A percentile compares a stretch with the other conserved stretches of the same genome.
Evolutionary conservation across 2,329 filamentous ascomycete species (phyloP).

Genomic region (Coleophoma cylindrospora): DNA sequence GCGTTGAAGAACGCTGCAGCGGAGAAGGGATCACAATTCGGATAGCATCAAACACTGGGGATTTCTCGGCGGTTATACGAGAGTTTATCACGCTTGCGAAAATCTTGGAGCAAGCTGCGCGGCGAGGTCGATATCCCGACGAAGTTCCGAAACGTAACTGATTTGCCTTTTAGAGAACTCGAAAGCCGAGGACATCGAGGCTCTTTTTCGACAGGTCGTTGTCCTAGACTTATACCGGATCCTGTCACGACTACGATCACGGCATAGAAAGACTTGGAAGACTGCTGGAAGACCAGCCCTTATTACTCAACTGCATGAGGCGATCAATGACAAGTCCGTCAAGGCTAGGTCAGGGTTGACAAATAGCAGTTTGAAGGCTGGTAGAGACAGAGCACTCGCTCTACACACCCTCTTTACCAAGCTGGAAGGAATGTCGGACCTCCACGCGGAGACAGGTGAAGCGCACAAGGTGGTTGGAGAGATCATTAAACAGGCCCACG

Average conservation of each 20-base stretch:
- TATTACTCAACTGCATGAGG: conserved; percentile 8
- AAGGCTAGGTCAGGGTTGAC: neutral
- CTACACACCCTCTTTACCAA: conserved; percentile 7
- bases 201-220: conserved; percentile 15
- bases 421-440: conserved; percentile 8
- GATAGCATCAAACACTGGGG: conserved; percentile 17
- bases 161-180: conserved; percentile 8
- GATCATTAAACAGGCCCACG: conserved; percentile 6
- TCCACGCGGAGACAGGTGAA: neutral
- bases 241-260: conserved; percentile 17
- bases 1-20: conserved; percentile 16
- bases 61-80: conserved; percentile 6
- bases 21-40: conserved; percentile 13
- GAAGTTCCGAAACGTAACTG: neutral
- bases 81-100: conserved; percentile 13
- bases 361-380: neutral
- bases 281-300: conserved; percentile 12
- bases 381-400: conserved; percentile 3
- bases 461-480: conserved; percentile 4
- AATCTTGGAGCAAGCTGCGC: conserved; percentile 14
- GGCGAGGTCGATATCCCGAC: conserved; percentile 8
- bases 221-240: conserved; percentile 17
- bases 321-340: conserved; percentile 8
- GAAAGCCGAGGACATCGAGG: conserved; percentile 12
- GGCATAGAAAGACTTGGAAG: conserved; percentile 9